Evolutionary conservation across 768 basidiomycete species (phyloP).

Genomic region (Xerocomus potaroensis): DNA sequence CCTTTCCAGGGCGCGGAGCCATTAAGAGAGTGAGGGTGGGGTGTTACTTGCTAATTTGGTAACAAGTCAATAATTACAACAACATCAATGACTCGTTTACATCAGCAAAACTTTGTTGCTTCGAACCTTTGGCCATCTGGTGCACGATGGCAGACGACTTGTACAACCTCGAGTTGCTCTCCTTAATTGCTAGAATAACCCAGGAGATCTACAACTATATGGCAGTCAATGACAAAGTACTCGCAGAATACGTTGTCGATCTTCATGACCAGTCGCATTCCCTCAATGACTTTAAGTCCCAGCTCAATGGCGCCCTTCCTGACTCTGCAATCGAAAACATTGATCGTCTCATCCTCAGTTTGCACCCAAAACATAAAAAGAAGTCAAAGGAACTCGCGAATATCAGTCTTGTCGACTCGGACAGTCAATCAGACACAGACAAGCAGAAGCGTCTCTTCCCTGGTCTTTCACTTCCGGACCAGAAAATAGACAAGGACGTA

Average conservation of each 20-base stretch:
- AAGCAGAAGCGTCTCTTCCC: conserved; percentile 86
- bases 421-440: conserved; percentile 53
- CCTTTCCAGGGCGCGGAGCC: conserved; percentile 54
- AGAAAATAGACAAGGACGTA: conserved; percentile 67
- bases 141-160: conserved; percentile 69
- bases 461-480: conserved; percentile 78
- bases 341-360: conserved; percentile 88
- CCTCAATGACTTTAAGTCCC: conserved; percentile 73
- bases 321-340: conserved; percentile 89
- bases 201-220: conserved; percentile 91
- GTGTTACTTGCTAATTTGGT: too few relatives aligned
- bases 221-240: conserved; percentile 82
- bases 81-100: too few relatives aligned
- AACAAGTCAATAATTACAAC: too few relatives aligned
- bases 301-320: conserved; percentile 78
- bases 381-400: conserved; percentile 37
- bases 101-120: conserved; percentile 15
- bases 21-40: too few relatives aligned
- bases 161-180: conserved; percentile 90
- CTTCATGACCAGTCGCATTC: conserved; percentile 83
- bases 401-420: conserved; percentile 30
- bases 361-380: conserved; percentile 97
- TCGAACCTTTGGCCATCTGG: too few relatives aligned
- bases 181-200: conserved; percentile 85
- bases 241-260: conserved; percentile 92